Evolutionary conservation across 129 eudicot species (phyloP).

Genomic region (Gnaphalium uliginosum): DNA sequence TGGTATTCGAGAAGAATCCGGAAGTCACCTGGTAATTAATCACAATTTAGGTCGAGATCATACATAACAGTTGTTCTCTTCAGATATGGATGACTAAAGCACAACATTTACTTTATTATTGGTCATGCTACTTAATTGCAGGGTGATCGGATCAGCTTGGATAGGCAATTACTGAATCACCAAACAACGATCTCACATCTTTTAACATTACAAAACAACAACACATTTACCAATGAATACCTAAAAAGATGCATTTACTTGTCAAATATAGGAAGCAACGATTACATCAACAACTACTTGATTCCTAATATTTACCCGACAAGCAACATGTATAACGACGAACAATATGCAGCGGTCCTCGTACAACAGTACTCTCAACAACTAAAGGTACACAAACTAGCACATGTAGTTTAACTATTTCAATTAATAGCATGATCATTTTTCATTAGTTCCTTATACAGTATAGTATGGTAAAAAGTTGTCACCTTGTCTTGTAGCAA

Average conservation of each 20-base stretch:
- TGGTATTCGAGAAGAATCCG: conserved; percentile 40
- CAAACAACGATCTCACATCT: conserved; percentile 23
- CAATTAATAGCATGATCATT: too few species aligned
- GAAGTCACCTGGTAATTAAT: conserved; percentile 39
- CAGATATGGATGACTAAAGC: too few species aligned
- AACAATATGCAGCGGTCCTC: conserved; percentile 35
- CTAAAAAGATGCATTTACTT: conserved; percentile 45
- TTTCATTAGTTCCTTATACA: background rate
- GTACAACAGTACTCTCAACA: conserved; percentile 34
- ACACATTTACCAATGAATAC: conserved; percentile 21
- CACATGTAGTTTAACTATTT: background rate
- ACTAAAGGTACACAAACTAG: conserved; percentile 30
- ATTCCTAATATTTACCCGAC: conserved; percentile 29
- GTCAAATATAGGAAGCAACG: conserved; percentile 50
- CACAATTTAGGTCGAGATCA: background rate
- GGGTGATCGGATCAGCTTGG: conserved; percentile 42
- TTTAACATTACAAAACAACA: conserved; percentile 15
- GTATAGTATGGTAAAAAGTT: background rate
- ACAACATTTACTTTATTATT: background rate
- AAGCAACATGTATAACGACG: conserved; percentile 18
- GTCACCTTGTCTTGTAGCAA: background rate
- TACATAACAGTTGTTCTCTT: background rate
- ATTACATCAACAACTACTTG: conserved; percentile 51
- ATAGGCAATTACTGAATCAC: conserved; percentile 38
- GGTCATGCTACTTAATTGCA: conserved; percentile 8